Evolutionary conservation across 805 yeast species (phyloP).

Genomic region (Cyberlindnera euphorbiiphila): DNA sequence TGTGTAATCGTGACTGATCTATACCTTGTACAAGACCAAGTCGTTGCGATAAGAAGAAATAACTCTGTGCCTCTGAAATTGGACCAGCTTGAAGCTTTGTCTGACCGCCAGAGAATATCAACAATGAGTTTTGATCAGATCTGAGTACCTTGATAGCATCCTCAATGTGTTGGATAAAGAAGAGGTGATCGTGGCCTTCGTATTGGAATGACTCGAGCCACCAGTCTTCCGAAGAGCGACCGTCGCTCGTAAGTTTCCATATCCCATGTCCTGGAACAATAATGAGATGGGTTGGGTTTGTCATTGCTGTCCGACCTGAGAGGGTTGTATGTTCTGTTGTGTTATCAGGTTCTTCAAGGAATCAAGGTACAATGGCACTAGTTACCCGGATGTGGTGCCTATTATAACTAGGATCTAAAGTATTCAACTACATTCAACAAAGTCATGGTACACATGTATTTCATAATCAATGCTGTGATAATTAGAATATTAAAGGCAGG

Average conservation of each 20-base stretch:
- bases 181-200: slow-evolving; percentile 64
- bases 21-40: slow-evolving; percentile 22
- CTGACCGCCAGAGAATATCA: slow-evolving; percentile 63
- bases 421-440: too few species aligned
- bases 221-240: slow-evolving; percentile 57
- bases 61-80: slow-evolving; percentile 59
- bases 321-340: too few species aligned
- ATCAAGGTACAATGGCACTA: too few species aligned
- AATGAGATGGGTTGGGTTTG: slow-evolving; percentile 30
- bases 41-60: slow-evolving; percentile 41
- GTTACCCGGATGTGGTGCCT: too few species aligned
- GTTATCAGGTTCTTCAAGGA: too few species aligned
- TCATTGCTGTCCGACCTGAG: too few species aligned
- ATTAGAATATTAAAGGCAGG: too few species aligned
- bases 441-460: too few species aligned
- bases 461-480: too few species aligned
- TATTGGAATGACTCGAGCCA: slow-evolving; percentile 59
- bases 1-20: slow-evolving; percentile 29
- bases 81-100: slow-evolving; percentile 56
- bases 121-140: slow-evolving; percentile 32
- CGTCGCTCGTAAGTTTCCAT: slow-evolving; percentile 48
- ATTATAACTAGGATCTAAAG: too few species aligned
- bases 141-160: slow-evolving; percentile 37
- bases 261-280: slow-evolving; percentile 63
- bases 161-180: slow-evolving; percentile 59